Percentiles rank a stretch among this genome's conserved stretches.
phyloP scores from a whole-genome alignment of 176 grass and related monocot genomes.

The Poa pratensis region DNA sequence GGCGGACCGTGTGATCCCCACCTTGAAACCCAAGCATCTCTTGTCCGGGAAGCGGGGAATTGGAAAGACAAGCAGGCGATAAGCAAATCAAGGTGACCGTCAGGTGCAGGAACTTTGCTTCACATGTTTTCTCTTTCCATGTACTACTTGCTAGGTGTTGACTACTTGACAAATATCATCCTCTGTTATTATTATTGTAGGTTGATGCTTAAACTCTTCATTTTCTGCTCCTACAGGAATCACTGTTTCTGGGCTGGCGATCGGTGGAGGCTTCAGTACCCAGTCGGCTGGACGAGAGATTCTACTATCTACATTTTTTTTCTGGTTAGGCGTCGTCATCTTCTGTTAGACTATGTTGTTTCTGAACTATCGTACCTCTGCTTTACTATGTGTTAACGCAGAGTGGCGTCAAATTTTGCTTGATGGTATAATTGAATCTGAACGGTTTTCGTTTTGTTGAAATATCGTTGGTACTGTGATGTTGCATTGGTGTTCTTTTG shows the following conservation, averaged over 20 bases:
- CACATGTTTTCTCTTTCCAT: not conserved
- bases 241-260: not conserved
- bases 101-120: not conserved
- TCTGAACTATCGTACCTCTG: not conserved
- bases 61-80: conserved; percentile 75
- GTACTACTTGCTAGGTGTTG: no score
- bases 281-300: not conserved
- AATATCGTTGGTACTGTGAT: no score
- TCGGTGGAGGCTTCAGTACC: not conserved
- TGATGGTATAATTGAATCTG: no score
- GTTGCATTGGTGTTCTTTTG: no score
- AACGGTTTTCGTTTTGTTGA: no score
- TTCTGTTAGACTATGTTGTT: conserved; percentile 14
- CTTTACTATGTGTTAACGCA: not conserved
- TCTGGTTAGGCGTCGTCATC: not conserved
- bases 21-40: conserved; percentile 87
- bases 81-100: not conserved
- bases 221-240: not conserved
- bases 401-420: no score
- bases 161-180: not conserved
- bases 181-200: not conserved
- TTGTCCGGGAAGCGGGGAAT: conserved; percentile 71
- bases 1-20: conserved; percentile 77
- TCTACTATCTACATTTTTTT: not conserved
- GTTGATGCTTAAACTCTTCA: conserved; percentile 20